Evolutionary conservation across 2,329 filamentous ascomycete species (phyloP).

Genomic region (Diaporthe ilicicola): DNA sequence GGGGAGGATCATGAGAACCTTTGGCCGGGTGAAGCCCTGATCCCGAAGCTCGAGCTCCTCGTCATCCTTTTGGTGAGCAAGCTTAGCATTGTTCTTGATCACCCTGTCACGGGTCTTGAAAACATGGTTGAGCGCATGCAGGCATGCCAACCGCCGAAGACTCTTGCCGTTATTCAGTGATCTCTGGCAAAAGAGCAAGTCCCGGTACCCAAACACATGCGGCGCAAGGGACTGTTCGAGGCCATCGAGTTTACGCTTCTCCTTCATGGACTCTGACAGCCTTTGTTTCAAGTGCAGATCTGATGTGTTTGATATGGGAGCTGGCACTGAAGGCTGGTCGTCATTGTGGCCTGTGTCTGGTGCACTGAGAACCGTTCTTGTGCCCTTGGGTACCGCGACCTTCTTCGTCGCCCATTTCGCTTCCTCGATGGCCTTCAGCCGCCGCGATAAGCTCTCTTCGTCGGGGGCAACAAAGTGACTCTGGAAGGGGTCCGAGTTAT

Average conservation of each 20-base stretch:
- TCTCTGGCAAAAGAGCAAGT: slow-evolving; percentile 79
- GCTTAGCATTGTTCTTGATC: slow-evolving; percentile 87
- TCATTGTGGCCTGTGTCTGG: slow-evolving; percentile 50
- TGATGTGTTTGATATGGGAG: slow-evolving; percentile 49
- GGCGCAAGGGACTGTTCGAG: slow-evolving; percentile 73
- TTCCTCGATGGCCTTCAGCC: slow-evolving; percentile 58
- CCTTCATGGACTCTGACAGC: slow-evolving; percentile 63
- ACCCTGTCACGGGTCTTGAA: slow-evolving; percentile 94
- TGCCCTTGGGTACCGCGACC: slow-evolving; percentile 52
- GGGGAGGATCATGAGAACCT: slow-evolving; percentile 88
- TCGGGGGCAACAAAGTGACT: slow-evolving; percentile 78
- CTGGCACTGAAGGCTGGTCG: slow-evolving; percentile 44
- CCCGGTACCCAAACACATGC: slow-evolving; percentile 82
- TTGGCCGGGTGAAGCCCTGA: slow-evolving; percentile 94
- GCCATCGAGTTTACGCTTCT: slow-evolving; percentile 65
- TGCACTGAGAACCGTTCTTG: slow-evolving; percentile 56
- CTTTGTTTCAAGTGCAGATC: slow-evolving; percentile 75
- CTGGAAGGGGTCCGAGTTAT: slow-evolving; percentile 76
- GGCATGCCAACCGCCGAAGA: slow-evolving; percentile 75
- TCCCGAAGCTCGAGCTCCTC: slow-evolving; percentile 81
- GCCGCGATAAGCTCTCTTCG: slow-evolving; percentile 64
- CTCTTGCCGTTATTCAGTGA: slow-evolving; percentile 72
- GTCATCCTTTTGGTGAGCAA: slow-evolving; percentile 71
- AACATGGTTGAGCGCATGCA: slow-evolving; percentile 91
- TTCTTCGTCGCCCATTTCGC: slow-evolving; percentile 62